Conservation (phyloP, 2,329 filamentous ascomycete species). For the Lojkania enalia region DNA sequence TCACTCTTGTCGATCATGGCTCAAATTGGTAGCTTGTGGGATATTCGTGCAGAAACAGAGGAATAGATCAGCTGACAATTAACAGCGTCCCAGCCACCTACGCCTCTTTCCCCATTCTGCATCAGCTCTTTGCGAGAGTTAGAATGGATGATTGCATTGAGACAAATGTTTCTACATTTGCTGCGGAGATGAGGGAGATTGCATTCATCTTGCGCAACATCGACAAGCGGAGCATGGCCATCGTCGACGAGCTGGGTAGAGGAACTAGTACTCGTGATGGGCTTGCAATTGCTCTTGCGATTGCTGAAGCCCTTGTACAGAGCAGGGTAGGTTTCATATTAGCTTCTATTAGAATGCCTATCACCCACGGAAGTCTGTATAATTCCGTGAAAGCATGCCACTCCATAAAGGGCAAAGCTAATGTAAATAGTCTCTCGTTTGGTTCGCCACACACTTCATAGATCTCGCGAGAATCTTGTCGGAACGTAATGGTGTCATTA, state of each 20-base stretch:
- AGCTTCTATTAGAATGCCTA: constrained; percentile 4
- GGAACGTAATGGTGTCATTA: constrained; percentile 77
- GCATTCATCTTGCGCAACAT: constrained; percentile 89
- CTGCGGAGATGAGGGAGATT: constrained; percentile 93
- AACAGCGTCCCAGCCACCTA: constrained; percentile 76
- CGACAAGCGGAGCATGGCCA: constrained; percentile 72
- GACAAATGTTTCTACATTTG: constrained; percentile 90
- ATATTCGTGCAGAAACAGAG: neutral
- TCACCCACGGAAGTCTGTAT: too few relatives aligned
- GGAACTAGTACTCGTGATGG: constrained; percentile 90
- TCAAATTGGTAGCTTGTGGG: constrained; percentile 78
- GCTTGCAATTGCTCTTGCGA: constrained; percentile 83
- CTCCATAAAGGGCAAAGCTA: too few relatives aligned
- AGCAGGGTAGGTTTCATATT: constrained; percentile 51
- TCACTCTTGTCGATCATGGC: constrained; percentile 90
- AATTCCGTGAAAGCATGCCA: too few relatives aligned
- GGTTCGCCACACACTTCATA: constrained; percentile 92
- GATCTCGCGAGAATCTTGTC: constrained; percentile 77
- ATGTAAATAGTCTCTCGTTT: constrained; percentile 73
- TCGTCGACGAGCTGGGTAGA: constrained; percentile 90
- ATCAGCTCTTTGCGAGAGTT: constrained; percentile 84
- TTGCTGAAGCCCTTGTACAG: constrained; percentile 83
- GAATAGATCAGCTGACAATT: too few relatives aligned
- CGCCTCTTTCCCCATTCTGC: constrained; percentile 77
- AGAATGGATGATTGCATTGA: constrained; percentile 87